These are phyloP conservation scores for Mortierella sp. DNA, from an alignment of 371 early-diverging fungal genomes.

Conservation along the genomic window DNA sequence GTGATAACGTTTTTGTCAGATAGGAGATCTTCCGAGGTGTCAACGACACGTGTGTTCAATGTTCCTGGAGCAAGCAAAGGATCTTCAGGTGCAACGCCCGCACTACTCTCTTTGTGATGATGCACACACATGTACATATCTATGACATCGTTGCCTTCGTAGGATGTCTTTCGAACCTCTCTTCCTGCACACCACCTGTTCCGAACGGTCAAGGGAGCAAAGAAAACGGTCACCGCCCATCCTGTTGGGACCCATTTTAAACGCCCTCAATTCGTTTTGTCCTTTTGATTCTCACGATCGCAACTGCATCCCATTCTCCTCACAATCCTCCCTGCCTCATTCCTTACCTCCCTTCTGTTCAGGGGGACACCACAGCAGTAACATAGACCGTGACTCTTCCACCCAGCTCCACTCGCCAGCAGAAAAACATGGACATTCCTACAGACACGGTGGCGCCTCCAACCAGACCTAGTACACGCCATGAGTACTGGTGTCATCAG, in stretches of 20 bases:
- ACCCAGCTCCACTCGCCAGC: neutral
- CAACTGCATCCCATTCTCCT: slow-evolving; percentile 4
- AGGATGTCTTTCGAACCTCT: no score
- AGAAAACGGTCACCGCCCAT: neutral
- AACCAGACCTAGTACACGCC: slow-evolving; percentile 12
- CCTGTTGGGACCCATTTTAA: neutral
- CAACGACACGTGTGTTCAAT: no score
- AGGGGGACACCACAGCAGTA: no score
- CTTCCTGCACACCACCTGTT: no score
- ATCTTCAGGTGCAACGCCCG: neutral
- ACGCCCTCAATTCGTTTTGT: neutral
- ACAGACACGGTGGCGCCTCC: slow-evolving; percentile 1
- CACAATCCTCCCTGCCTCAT: neutral
- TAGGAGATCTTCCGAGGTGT: no score
- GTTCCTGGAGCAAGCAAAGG: neutral
- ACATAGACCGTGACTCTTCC: neutral
- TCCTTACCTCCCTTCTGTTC: no score
- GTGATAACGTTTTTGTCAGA: no score
- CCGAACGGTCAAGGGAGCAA: neutral
- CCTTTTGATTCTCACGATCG: slow-evolving; percentile 6
- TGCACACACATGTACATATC: no score
- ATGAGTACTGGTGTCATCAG: slow-evolving; percentile 49
- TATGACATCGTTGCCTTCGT: no score
- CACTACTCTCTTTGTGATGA: no score
- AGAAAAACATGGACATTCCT: neutral